These are phyloP conservation scores for Ammopiptanthus mongolicus DNA, from an alignment of 306 rosid genomes.

Conservation along the genomic window DNA sequence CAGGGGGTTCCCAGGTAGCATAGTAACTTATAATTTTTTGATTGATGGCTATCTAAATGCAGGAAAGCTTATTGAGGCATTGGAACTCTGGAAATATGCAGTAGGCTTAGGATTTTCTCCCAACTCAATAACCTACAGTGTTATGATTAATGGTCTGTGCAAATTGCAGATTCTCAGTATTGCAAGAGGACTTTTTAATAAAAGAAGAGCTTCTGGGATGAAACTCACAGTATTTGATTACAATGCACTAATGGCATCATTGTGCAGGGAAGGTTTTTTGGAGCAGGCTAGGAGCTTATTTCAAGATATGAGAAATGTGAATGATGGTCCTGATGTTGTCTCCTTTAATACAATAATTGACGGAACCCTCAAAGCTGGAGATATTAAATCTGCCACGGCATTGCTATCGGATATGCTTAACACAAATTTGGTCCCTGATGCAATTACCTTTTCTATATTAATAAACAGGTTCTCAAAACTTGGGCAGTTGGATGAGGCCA, in stretches of 20 bases:
- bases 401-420: slow-evolving; percentile 53
- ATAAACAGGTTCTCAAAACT: slow-evolving; percentile 53
- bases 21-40: slow-evolving; percentile 52
- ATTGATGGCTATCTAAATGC: slow-evolving; percentile 53
- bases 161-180: slow-evolving; percentile 55
- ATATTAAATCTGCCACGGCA: slow-evolving; percentile 46
- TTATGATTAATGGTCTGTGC: slow-evolving; percentile 80
- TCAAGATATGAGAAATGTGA: slow-evolving; percentile 50
- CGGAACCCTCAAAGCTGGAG: slow-evolving; percentile 64
- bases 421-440: slow-evolving; percentile 51
- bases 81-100: slow-evolving; percentile 51
- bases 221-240: slow-evolving; percentile 48
- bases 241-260: slow-evolving; percentile 54
- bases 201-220: slow-evolving; percentile 51
- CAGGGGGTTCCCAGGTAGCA: slow-evolving; percentile 45
- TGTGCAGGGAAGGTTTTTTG: slow-evolving; percentile 68
- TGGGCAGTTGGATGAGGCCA: slow-evolving; percentile 65
- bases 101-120: slow-evolving; percentile 51
- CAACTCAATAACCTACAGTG: slow-evolving; percentile 45
- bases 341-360: slow-evolving; percentile 67
- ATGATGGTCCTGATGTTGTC: slow-evolving; percentile 44
- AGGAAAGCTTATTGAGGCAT: slow-evolving; percentile 40
- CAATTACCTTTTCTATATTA: slow-evolving; percentile 54
- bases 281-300: slow-evolving; percentile 68
- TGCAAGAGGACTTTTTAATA: slow-evolving; percentile 70